Evolutionary conservation across 2,329 filamentous ascomycete species (phyloP), one percentile per base, ranked within the genome.

Genomic region (Sarocladium brachiariae): DNA sequence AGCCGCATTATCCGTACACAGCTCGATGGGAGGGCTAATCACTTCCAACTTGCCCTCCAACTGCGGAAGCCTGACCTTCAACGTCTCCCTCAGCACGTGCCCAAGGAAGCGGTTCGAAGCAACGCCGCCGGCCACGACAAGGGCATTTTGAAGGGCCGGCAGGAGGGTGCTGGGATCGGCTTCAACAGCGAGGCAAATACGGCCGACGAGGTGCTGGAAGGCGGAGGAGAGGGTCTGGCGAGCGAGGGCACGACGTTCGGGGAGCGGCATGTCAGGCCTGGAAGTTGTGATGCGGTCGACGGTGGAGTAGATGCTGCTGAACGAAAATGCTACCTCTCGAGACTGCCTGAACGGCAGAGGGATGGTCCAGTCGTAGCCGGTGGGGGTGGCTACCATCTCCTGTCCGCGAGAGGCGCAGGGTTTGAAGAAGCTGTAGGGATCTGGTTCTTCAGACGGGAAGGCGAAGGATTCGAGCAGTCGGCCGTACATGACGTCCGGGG

Each of bases 1-100:
- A 45, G 90, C 89, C 11, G 93, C 93, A 66, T 99, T 97, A 62
- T 99, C 93, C 0, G 89, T 96, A 63, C 93, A 97, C 50, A 92
- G 74, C 37, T 75, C 73, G 9, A 80, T 67, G 2, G 90, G 90
- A n/a, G 93, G 92, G 51, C 86, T 87, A 25, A 84, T 68, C 7
- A 96, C 65, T 10, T 74, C 59, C 24, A 95, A 24, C 37, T 33
- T 9, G 14, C 33, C 37, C 21, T 39, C 65, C 55, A 80, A 59
- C 0, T 63, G 61, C 61, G 81, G 84, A 0, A 87, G 87, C 38
- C 86, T 78, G n/a, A 73, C 77, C 55, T 84, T 77, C 37, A 96
- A 64, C 39, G 73, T 71, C 6, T 63, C 54, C 30, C 73, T 68
- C 50, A 82, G 62, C 38, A 97, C 76, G 59, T 83, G 77, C 64